Conservation (phyloP, 2,329 filamentous ascomycete genomes). For the Microdochium bolleyi region DNA sequence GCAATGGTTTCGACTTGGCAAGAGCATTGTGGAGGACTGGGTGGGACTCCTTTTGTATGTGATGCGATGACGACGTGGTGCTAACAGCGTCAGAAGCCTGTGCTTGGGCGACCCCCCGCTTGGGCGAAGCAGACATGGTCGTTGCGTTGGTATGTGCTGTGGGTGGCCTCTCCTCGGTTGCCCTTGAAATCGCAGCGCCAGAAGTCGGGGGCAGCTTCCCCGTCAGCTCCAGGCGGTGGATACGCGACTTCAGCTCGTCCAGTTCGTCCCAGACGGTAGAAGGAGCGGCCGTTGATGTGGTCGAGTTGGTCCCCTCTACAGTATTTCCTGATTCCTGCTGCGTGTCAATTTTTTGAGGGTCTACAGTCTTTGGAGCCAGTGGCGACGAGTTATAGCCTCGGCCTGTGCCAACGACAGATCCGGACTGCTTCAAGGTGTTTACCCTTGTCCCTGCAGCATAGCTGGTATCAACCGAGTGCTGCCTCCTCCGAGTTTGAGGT, state of each 20-base stretch:
- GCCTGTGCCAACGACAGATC: conserved; percentile 26
- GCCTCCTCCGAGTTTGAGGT: conserved; percentile 23
- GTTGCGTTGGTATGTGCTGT: conserved; percentile 87
- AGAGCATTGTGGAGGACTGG: conserved; percentile 76
- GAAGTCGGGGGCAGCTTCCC: conserved; percentile 81
- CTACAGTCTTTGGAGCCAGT: conserved; percentile 38
- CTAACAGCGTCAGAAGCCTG: conserved; percentile 36
- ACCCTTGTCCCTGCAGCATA: conserved; percentile 30
- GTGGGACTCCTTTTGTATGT: conserved; percentile 51
- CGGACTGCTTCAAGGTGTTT: conserved; percentile 32
- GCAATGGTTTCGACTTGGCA: conserved; percentile 62
- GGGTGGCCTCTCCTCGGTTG: conserved; percentile 72
- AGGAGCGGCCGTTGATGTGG: conserved; percentile 77
- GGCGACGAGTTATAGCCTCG: conserved; percentile 53
- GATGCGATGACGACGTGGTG: conserved; percentile 24
- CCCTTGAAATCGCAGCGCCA: conserved; percentile 67
- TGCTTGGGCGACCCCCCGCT: conserved; percentile 50
- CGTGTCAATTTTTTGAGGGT: conserved; percentile 24
- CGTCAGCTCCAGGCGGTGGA: conserved; percentile 81
- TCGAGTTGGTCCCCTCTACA: conserved; percentile 73
- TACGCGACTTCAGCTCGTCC: conserved; percentile 89
- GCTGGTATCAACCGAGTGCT: conserved; percentile 41
- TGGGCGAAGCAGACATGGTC: conserved; percentile 84
- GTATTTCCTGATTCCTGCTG: conserved; percentile 31
- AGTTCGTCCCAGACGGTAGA: conserved; percentile 97